Conservation (phyloP, 768 basidiomycete genomes). For the Russula abietina region DNA sequence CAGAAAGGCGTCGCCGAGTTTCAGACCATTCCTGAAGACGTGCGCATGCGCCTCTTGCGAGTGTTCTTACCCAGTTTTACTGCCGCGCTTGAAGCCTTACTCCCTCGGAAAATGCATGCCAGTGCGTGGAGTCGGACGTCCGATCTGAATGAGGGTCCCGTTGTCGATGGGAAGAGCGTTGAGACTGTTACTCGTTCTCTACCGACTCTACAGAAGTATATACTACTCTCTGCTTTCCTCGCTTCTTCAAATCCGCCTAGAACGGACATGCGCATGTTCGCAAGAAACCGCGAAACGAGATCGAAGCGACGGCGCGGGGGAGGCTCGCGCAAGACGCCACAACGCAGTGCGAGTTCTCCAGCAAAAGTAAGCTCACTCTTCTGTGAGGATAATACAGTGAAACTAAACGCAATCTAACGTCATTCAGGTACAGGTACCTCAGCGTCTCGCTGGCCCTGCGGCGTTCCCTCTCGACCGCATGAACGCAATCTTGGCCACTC, state of each 20-base stretch:
- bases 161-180: conserved; percentile 4
- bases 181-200: conserved; percentile 35
- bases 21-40: conserved; percentile 31
- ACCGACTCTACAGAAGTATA: conserved; percentile 65
- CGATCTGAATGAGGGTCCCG: conserved; percentile 31
- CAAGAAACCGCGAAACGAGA: conserved; percentile 60
- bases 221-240: conserved; percentile 70
- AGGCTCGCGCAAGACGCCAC: conserved; percentile 28
- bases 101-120: conserved; percentile 64
- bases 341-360: conserved; percentile 23
- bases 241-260: conserved; percentile 82
- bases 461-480: conserved; percentile 76
- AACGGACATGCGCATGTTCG: conserved; percentile 79
- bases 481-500: conserved; percentile 68
- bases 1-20: conserved; percentile 26
- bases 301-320: conserved; percentile 43
- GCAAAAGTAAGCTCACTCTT: conserved; percentile 28
- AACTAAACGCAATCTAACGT: not conserved
- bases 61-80: conserved; percentile 59
- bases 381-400: not conserved
- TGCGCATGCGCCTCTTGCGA: conserved; percentile 58
- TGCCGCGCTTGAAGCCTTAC: conserved; percentile 56
- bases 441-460: conserved; percentile 72
- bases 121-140: conserved; percentile 54
- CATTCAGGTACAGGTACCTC: conserved; percentile 60